phyloP scores from a whole-genome alignment of 306 rosid genomes.

The Casuarina equisetifolia region DNA sequence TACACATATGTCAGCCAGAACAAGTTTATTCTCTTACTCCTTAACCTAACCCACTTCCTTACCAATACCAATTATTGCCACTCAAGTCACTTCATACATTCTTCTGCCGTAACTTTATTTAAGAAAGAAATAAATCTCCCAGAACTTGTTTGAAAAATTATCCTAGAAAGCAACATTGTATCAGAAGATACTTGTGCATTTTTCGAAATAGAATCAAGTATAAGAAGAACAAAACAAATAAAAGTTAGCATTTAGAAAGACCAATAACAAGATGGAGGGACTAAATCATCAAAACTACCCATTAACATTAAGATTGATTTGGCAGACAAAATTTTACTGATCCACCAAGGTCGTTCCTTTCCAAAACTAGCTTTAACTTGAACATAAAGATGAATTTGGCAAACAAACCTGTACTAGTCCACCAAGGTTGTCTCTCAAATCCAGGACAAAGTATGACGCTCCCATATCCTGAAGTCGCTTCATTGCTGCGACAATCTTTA shows the following conservation, averaged over 20 bases:
- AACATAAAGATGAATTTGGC: slow-evolving; percentile 12
- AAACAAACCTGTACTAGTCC: slow-evolving; percentile 89
- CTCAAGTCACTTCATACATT: neutral
- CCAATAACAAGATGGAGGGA: neutral
- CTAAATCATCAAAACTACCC: neutral
- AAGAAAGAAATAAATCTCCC: neutral
- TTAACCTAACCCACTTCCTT: neutral
- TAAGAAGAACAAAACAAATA: neutral
- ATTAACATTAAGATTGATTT: too few species aligned
- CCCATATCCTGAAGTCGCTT: slow-evolving; percentile 88
- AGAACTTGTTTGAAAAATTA: neutral
- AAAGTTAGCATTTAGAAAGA: neutral
- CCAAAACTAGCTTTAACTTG: neutral
- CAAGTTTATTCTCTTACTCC: neutral
- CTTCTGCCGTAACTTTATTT: neutral
- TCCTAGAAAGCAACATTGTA: neutral
- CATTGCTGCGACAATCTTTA: slow-evolving; percentile 69
- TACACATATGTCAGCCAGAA: neutral
- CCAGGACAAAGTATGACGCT: slow-evolving; percentile 81
- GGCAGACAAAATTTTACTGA: too few species aligned
- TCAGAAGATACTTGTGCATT: neutral
- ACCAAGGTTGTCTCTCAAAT: slow-evolving; percentile 97
- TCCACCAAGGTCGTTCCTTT: too few species aligned
- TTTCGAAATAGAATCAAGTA: neutral
- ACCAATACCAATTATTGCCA: neutral